phyloP scores from a whole-genome alignment of 768 basidiomycete species.

The Postia placenta region DNA sequence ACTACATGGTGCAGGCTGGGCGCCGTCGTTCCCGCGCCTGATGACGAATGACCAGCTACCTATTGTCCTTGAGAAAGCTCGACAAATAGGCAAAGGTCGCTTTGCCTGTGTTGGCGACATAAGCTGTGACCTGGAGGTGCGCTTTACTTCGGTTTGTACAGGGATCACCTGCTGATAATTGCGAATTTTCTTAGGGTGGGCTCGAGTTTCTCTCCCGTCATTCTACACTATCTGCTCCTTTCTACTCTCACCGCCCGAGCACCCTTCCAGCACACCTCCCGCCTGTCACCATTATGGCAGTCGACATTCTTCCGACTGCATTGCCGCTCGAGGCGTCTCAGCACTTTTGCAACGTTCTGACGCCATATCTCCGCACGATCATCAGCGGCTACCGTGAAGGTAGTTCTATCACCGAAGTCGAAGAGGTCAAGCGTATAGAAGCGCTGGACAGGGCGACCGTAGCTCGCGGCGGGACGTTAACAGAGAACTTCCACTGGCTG shows the following conservation, averaged over 20 bases:
- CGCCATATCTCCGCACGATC: conserved; percentile 62
- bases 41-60: conserved; percentile 64
- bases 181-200: conserved; percentile 52
- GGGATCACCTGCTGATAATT: neutral
- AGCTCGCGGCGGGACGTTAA: conserved; percentile 50
- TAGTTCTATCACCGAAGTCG: conserved; percentile 2
- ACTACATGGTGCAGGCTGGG: conserved; percentile 86
- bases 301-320: conserved; percentile 86
- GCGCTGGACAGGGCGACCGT: conserved; percentile 72
- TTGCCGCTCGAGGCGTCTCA: conserved; percentile 77
- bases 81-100: conserved; percentile 44
- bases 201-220: conserved; percentile 75
- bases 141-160: conserved; percentile 10
- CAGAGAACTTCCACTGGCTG: conserved; percentile 53
- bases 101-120: conserved; percentile 81
- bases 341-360: conserved; percentile 63
- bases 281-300: conserved; percentile 74
- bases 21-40: conserved; percentile 67
- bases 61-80: conserved; percentile 42
- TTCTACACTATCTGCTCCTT: conserved; percentile 75
- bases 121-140: conserved; percentile 78
- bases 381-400: conserved; percentile 36
- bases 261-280: conserved; percentile 41
- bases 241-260: conserved; percentile 46
- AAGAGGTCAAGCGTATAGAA: conserved; percentile 21